phyloP scores from a whole-genome alignment of 106 monocot genomes.

The Dendrobium catenatum region DNA sequence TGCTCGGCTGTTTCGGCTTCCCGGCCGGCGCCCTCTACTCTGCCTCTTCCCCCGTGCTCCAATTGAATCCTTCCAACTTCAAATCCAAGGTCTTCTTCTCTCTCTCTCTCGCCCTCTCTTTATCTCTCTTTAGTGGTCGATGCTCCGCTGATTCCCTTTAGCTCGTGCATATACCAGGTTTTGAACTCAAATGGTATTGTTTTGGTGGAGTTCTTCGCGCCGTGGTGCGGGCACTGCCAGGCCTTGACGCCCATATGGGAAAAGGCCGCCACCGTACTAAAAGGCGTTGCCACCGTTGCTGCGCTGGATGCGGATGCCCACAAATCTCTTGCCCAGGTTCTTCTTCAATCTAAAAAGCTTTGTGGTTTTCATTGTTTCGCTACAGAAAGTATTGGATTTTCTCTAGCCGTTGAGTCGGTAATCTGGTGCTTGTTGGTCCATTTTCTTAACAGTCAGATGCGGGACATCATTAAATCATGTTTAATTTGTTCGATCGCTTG shows the following conservation, averaged over 20 bases:
- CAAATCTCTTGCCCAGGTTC: constrained; percentile 71
- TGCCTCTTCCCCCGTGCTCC: constrained; percentile 81
- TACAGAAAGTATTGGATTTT: neutral
- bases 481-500: too few relatives aligned
- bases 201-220: constrained; percentile 97
- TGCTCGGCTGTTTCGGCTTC: constrained; percentile 4
- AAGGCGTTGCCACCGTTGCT: constrained; percentile 80
- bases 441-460: neutral
- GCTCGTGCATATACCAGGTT: constrained; percentile 30
- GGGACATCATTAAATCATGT: neutral
- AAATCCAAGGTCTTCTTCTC: constrained; percentile 67
- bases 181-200: constrained; percentile 77
- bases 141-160: neutral
- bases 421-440: neutral
- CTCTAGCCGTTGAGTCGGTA: neutral
- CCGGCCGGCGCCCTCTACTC: constrained; percentile 66
- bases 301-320: constrained; percentile 92
- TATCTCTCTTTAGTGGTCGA: neutral
- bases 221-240: constrained; percentile 98
- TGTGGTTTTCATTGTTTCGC: neutral
- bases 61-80: constrained; percentile 89
- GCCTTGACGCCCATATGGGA: constrained; percentile 88
- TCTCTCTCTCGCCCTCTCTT: neutral
- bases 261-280: constrained; percentile 75
- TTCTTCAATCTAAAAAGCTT: neutral